phyloP scores from a whole-genome alignment of 495 filamentous ascomycete species.

The Penicillium chermesinum region DNA sequence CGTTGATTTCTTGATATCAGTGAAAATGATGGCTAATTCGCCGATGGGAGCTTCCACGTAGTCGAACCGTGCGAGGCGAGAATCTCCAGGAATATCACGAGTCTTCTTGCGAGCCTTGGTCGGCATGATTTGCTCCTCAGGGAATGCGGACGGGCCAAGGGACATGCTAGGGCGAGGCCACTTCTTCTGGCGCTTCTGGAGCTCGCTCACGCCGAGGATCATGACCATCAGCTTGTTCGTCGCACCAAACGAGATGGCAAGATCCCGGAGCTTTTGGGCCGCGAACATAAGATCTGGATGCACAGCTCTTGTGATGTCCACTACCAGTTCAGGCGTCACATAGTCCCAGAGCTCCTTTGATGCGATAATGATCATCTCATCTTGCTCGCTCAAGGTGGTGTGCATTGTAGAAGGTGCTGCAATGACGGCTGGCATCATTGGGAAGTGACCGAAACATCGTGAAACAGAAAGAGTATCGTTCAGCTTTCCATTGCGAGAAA shows the following conservation, averaged over 20 bases:
- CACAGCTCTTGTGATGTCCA: constrained; percentile 84
- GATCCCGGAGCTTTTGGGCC: constrained; percentile 89
- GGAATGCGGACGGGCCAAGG: constrained; percentile 65
- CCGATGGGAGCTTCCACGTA: constrained; percentile 88
- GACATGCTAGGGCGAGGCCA: constrained; percentile 71
- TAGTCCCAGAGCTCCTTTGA: constrained; percentile 94
- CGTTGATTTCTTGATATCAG: constrained; percentile 98
- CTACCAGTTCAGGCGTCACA: constrained; percentile 76
- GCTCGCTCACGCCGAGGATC: constrained; percentile 86
- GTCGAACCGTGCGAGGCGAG: constrained; percentile 75
- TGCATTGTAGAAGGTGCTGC: constrained; percentile 82
- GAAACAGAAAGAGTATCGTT: constrained; percentile 91
- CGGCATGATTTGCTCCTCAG: constrained; percentile 64
- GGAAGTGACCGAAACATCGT: constrained; percentile 88
- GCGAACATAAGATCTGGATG: constrained; percentile 88
- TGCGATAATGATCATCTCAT: constrained; percentile 89
- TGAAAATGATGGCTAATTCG: constrained; percentile 91
- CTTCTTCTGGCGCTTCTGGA: constrained; percentile 75
- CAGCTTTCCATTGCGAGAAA: constrained; percentile 87
- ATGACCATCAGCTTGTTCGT: constrained; percentile 97
- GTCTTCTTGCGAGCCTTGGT: constrained; percentile 57
- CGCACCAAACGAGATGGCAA: constrained; percentile 92
- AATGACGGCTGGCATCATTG: constrained; percentile 87
- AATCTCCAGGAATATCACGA: constrained; percentile 70
- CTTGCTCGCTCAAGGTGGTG: constrained; percentile 74